phyloP scores from a whole-genome alignment of 2,329 filamentous ascomycete genomes.

The Thermoascus crustaceus region DNA sequence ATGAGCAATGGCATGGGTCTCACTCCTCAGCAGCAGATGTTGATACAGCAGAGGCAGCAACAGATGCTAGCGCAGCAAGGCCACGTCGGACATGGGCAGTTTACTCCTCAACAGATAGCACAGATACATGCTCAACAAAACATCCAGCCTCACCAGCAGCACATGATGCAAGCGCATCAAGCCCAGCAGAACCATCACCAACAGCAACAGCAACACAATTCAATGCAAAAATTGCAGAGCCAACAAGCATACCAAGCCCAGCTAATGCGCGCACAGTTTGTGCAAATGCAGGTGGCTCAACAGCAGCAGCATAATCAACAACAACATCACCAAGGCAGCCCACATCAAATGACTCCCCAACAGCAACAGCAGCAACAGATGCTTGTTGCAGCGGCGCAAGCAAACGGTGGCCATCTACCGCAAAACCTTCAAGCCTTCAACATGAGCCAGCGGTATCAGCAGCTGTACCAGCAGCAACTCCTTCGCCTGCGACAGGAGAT shows the following conservation, averaged over 20 bases:
- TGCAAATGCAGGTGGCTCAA: constrained; percentile 31
- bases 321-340: constrained; percentile 21
- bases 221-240: constrained; percentile 10
- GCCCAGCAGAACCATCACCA: constrained; percentile 21
- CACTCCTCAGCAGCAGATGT: constrained; percentile 33
- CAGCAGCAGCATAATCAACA: constrained; percentile 19
- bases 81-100: constrained; percentile 25
- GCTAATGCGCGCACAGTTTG: constrained; percentile 29
- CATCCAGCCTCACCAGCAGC: constrained; percentile 35
- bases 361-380: constrained; percentile 28
- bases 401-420: constrained; percentile 28
- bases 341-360: constrained; percentile 25
- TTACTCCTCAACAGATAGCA: constrained; percentile 34
- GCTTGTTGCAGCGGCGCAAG: constrained; percentile 32
- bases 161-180: constrained; percentile 30
- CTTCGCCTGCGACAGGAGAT: constrained; percentile 29
- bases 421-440: constrained; percentile 22
- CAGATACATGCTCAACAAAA: constrained; percentile 40
- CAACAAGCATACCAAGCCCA: constrained; percentile 32
- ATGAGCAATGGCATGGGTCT: constrained; percentile 28
- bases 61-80: constrained; percentile 32
- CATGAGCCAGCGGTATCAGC: constrained; percentile 26
- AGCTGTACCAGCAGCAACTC: constrained; percentile 30
- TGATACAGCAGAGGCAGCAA: constrained; percentile 30
- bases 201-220: constrained; percentile 16